phyloP scores from a whole-genome alignment of 1,139 yeast genomes.

The Hanseniaspora gamundiae region DNA sequence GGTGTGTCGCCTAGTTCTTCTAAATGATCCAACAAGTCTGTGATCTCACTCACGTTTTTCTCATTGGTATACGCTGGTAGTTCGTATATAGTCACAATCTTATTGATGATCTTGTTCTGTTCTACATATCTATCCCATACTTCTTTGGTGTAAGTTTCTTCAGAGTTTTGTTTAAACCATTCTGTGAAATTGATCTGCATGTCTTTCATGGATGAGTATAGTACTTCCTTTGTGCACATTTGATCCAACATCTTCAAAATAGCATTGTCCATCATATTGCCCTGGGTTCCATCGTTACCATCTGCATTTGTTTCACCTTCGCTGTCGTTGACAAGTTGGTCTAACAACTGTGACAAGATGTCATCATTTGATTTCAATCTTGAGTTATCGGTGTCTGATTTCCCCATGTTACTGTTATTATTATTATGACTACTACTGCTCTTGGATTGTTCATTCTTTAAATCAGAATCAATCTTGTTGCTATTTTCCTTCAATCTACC shows the following conservation, averaged over 20 bases:
- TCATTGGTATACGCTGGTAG: constrained; percentile 40
- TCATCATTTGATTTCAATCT: constrained; percentile 48
- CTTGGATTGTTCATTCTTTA: constrained; percentile 33
- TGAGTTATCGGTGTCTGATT: constrained; percentile 7
- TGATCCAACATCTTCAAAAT: constrained; percentile 72
- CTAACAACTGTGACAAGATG: constrained; percentile 40
- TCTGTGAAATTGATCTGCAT: constrained; percentile 47
- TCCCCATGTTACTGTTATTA: not conserved
- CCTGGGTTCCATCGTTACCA: constrained; percentile 14
- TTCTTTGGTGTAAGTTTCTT: constrained; percentile 32
- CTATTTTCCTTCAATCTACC: constrained; percentile 65
- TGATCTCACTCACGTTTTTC: constrained; percentile 42
- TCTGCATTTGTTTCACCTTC: constrained; percentile 29
- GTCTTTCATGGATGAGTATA: constrained; percentile 83
- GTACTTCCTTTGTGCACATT: constrained; percentile 72
- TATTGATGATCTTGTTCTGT: constrained; percentile 43
- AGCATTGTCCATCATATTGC: constrained; percentile 41
- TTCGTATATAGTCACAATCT: constrained; percentile 48
- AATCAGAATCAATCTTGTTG: constrained; percentile 48
- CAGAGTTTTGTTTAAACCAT: constrained; percentile 32
- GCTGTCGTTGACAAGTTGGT: constrained; percentile 28
- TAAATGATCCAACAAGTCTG: constrained; percentile 50
- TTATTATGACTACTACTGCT: constrained; percentile 24
- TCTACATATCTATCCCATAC: constrained; percentile 39
- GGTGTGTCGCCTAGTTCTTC: constrained; percentile 90